Evolutionary conservation across 2,329 filamentous ascomycete genomes (phyloP).

Genomic region (Colletotrichum tofieldiae): DNA sequence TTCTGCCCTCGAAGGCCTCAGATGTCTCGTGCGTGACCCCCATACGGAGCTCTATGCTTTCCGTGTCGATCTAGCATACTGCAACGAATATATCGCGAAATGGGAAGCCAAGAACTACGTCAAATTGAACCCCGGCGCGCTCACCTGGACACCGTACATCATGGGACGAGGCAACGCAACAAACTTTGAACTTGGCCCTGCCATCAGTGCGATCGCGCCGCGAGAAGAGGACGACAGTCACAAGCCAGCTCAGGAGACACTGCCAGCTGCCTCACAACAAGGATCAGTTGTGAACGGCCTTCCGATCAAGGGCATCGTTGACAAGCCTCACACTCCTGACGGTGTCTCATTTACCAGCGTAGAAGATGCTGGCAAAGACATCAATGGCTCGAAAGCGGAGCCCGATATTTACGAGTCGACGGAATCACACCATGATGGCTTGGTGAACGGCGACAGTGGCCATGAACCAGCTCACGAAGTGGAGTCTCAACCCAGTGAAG

Average conservation of each 20-base stretch:
- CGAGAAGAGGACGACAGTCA: slow-evolving; percentile 79
- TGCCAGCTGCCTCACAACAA: not conserved
- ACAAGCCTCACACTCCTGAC: not conserved
- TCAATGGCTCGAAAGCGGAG: slow-evolving; percentile 48
- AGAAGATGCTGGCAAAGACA: slow-evolving; percentile 52
- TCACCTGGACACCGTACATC: slow-evolving; percentile 97
- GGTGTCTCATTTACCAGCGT: slow-evolving; percentile 44
- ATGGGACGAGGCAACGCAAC: slow-evolving; percentile 91
- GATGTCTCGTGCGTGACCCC: slow-evolving; percentile 91
- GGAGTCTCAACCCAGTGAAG: slow-evolving; percentile 4
- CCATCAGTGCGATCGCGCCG: slow-evolving; percentile 88
- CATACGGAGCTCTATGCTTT: slow-evolving; percentile 91
- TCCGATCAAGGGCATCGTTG: not conserved
- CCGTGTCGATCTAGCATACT: slow-evolving; percentile 88
- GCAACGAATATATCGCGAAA: slow-evolving; percentile 87
- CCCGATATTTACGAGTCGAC: slow-evolving; percentile 31
- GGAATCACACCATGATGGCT: slow-evolving; percentile 14
- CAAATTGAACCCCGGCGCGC: slow-evolving; percentile 81
- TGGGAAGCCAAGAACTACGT: slow-evolving; percentile 94
- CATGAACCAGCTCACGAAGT: slow-evolving; percentile 9
- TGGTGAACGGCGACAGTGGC: slow-evolving; percentile 28
- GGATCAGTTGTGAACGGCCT: not conserved
- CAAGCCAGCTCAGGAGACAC: slow-evolving; percentile 52
- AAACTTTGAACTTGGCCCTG: slow-evolving; percentile 86
- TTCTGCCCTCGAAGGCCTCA: slow-evolving; percentile 90